Conservation (phyloP, 225 moss, liverwort and hornwort genomes). For the Pseudisothecium myosuroides region DNA sequence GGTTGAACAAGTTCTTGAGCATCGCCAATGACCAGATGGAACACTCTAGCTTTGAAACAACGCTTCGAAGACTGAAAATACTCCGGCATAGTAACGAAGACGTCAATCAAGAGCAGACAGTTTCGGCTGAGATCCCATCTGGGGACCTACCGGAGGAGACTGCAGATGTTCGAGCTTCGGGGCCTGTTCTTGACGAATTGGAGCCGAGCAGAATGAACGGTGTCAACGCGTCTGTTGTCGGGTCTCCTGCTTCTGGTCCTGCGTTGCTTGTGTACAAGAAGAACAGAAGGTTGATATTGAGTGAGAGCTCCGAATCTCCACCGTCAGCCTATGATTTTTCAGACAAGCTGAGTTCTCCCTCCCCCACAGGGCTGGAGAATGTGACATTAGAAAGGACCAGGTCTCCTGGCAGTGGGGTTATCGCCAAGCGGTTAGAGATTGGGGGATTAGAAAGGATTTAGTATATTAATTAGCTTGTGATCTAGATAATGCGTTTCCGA, state of each 20-base stretch:
- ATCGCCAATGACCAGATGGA: slow-evolving; percentile 7
- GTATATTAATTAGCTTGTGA: neutral
- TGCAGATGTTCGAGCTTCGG: neutral
- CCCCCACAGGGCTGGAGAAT: neutral
- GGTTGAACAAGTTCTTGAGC: slow-evolving; percentile 14
- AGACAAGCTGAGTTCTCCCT: neutral
- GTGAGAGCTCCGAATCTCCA: slow-evolving; percentile 2
- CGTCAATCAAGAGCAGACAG: neutral
- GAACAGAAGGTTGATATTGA: slow-evolving; percentile 10
- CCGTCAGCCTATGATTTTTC: slow-evolving; percentile 12
- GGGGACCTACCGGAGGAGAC: neutral
- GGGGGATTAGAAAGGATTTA: neutral
- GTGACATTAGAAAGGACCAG: neutral
- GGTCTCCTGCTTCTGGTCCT: slow-evolving; percentile 6
- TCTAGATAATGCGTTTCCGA: neutral
- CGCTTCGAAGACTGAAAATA: slow-evolving; percentile 28
- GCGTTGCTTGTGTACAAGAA: slow-evolving; percentile 41
- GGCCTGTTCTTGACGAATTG: neutral
- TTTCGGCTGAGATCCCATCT: neutral
- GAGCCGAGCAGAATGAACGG: neutral
- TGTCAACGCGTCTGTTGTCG: neutral
- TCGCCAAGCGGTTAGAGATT: neutral
- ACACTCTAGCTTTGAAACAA: slow-evolving; percentile 32
- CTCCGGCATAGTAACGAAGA: neutral
- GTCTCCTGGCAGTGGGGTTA: neutral